phyloP scores from a whole-genome alignment of 495 filamentous ascomycete genomes.

The Talaromyces thailandensis region DNA sequence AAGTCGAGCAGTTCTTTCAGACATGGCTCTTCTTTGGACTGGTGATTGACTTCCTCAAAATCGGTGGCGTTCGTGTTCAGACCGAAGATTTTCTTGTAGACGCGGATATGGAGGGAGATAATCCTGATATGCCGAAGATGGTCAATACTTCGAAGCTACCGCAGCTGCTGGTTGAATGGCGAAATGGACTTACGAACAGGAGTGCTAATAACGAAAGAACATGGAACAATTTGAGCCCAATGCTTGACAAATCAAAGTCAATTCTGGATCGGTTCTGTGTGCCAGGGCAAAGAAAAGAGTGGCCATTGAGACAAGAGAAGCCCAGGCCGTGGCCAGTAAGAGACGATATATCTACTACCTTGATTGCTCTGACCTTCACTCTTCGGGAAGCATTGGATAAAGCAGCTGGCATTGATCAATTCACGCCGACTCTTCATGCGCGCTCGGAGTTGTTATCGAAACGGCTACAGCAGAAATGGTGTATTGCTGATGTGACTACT shows the following conservation, averaged over 20 bases:
- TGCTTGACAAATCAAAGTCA: background rate
- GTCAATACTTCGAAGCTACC: background rate
- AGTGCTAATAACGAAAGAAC: background rate
- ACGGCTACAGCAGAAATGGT: constrained; percentile 5
- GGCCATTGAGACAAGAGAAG: background rate
- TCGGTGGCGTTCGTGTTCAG: background rate
- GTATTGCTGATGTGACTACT: constrained; percentile 1
- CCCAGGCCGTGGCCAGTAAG: background rate
- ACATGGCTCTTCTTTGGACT: constrained; percentile 5
- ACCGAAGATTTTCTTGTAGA: constrained; percentile 5
- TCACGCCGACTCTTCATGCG: background rate
- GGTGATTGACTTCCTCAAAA: background rate
- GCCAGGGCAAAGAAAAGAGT: background rate
- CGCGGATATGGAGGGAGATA: background rate
- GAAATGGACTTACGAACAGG: background rate
- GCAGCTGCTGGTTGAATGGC: background rate
- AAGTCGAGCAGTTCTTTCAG: constrained; percentile 5
- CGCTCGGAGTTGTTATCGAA: background rate
- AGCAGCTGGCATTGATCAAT: background rate
- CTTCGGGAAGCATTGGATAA: background rate
- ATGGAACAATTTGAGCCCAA: background rate
- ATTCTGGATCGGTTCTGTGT: background rate
- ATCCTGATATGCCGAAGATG: background rate
- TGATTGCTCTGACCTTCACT: background rate
- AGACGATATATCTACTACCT: background rate